A percentile compares a stretch with the other conserved stretches of the same genome.
Conservation (phyloP, 2,329 filamentous ascomycete genomes). For the Pseudopyricularia javanii region DNA sequence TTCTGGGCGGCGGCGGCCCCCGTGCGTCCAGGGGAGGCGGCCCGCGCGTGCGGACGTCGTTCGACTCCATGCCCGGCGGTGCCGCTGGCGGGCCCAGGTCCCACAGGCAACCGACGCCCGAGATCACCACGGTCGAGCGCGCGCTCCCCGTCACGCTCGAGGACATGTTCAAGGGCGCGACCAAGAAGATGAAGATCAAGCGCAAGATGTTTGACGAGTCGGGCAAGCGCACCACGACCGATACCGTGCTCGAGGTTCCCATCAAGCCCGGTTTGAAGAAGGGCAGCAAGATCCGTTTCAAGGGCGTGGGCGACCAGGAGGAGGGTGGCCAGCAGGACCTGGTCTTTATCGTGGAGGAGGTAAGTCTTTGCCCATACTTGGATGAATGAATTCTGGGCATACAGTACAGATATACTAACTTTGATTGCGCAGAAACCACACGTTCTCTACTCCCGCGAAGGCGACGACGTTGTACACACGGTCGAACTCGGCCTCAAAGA, state of each 20-base stretch:
- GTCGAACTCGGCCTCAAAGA: conserved; percentile 84
- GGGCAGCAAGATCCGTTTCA: conserved; percentile 96
- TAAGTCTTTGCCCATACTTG: conserved; percentile 35
- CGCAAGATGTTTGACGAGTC: conserved; percentile 83
- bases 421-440: conserved; percentile 60
- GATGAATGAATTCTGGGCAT: conserved; percentile 2
- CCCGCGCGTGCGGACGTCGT: conserved; percentile 26
- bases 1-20: conserved; percentile 36
- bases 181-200: conserved; percentile 98
- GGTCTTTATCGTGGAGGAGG: conserved; percentile 90
- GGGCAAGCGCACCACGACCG: conserved; percentile 75
- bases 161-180: conserved; percentile 74
- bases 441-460: conserved; percentile 70
- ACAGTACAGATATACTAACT: conserved; percentile 23
- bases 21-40: conserved; percentile 20
- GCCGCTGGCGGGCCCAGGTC: conserved; percentile 10
- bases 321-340: conserved; percentile 93
- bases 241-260: conserved; percentile 84
- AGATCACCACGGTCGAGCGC: conserved; percentile 84
- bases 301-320: conserved; percentile 93
- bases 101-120: conserved; percentile 51
- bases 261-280: conserved; percentile 95
- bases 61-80: conserved; percentile 13
- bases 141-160: conserved; percentile 72
- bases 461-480: conserved; percentile 71